phyloP scores from a whole-genome alignment of 306 rosid species.

The Corylus avellana region DNA sequence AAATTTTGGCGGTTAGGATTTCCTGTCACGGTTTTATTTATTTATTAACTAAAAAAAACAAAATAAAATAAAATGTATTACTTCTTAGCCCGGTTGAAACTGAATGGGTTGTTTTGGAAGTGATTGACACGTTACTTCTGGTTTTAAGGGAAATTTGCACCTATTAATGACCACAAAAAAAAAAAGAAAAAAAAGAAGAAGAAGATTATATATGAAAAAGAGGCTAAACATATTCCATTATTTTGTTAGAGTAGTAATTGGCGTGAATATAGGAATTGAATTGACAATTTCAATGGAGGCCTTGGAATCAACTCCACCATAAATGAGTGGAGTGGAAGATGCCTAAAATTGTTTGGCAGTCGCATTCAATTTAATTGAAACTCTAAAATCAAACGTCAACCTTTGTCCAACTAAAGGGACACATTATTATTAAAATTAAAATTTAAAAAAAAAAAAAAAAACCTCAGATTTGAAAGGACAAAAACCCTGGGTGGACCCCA shows the following conservation, averaged over 20 bases:
- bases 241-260: too few relatives aligned
- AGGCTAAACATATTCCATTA: too few relatives aligned
- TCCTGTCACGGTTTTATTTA: slow-evolving; percentile 16
- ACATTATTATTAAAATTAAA: too few relatives aligned
- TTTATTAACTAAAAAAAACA: neutral
- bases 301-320: slow-evolving; percentile 26
- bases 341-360: slow-evolving; percentile 9
- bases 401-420: slow-evolving; percentile 48
- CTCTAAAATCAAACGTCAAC: slow-evolving; percentile 35
- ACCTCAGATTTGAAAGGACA: neutral
- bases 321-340: neutral
- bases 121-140: slow-evolving; percentile 41
- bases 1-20: slow-evolving; percentile 32
- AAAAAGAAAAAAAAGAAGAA: neutral
- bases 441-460: too few relatives aligned
- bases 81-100: neutral
- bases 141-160: neutral
- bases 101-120: slow-evolving; percentile 5
- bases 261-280: neutral
- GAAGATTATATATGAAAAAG: too few relatives aligned
- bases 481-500: neutral
- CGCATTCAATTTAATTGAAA: slow-evolving; percentile 8
- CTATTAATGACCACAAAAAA: neutral
- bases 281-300: slow-evolving; percentile 18
- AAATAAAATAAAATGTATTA: neutral